Base-by-base conservation (phyloP, 2,329 filamentous ascomycete genomes). In the Fusarium protoensiforme region DNA sequence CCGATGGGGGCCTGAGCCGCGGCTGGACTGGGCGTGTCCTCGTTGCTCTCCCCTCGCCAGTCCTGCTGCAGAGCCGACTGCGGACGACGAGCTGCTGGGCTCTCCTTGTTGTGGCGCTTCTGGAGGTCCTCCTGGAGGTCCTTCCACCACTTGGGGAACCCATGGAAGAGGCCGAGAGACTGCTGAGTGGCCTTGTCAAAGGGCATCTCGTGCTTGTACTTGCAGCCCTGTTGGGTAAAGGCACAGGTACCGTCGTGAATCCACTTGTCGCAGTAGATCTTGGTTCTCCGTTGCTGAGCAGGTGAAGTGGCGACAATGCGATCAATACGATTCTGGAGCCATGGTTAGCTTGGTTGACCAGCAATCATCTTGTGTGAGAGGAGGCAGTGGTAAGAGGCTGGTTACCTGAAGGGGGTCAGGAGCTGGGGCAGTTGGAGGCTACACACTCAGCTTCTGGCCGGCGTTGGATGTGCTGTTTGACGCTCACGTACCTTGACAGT, bases 131-230 rank as follows among this genome's bases (percentile, higher is more conserved):
- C 82, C 75, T 88, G 86, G 35, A 84, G 82, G 78, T 87, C 88
- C 80, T 85, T 88, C 85, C 86, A 92, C 90, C 90, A 92, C 18
- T 81, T 78, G 0, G 90, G 90, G n/a, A 89, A 82, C 0, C 90
- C 90, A 69, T 91, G 87, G 73, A 90, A 91, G 1, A 97, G 88
- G 0, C 95, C 95, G 4, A 97, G 86, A 8, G 87, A 85, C 48
- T 89, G 84, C 75, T 97, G 89, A 1, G 91, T 93, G 0, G 86
- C 84, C 59, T 86, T 86, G 72, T 95, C 91, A 29, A 84, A 82
- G 0, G 95, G 95, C 93, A 98, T 97, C 80, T 96, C 93, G 80
- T 98, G 95, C 84, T 95, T 96, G 85, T 91, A 98, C 73, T 92
- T 91, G 84, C 95, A 98, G 0, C 95, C 95, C 78, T 95, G 92